Evolutionary conservation across 2,329 filamentous ascomycete species (phyloP), one percentile per base, ranked within the genome.

Genomic region (Xylaria sp.): DNA sequence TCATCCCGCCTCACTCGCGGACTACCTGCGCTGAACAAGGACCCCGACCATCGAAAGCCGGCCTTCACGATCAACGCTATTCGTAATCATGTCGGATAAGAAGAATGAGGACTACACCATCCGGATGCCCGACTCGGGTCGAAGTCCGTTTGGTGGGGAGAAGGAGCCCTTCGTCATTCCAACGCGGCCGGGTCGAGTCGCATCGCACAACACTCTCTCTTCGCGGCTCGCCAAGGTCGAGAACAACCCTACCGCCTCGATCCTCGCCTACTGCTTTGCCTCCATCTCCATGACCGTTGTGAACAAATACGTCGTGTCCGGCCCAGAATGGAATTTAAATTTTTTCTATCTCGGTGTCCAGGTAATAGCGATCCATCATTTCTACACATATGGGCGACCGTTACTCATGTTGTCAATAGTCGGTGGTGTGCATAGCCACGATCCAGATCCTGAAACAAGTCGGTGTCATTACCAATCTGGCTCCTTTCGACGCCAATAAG

Each of bases 221-320:
- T 76, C 73, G 66, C 71, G 79, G 69, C 76, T 85, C 51, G 80
- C 84, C 70, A 82, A 84, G 75, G 79, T 93, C 71, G 87, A 90
- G 76, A 93, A 94, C 82, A 96, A 89, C 81, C 93, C 94, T 17
- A 84, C 88, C 54, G 80, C 96, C 57, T 94, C 95, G 26, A 92
- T 99, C 75, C 79, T 97, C 73, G 89, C 93, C 58, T 99, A 99
- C 85, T 99, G 96, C 82, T 85, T 92, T 77, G 93, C 95, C 62
- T 97, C 94, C n/a, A 99, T 99, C 79, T 88, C 95, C 81, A 99
- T 99, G 96, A 99, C 96, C 7, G 93, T 97, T n/a, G 96, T 97
- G 81, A 99, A 99, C 85, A 99, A 99, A 86, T 99, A 97, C 81
- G 94, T 97, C 71, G 89, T 99, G 56, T 97, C 93, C 7, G 96